Evolutionary conservation across 2,329 filamentous ascomycete species (phyloP).

Genomic region (Neofusicoccum kwambonambiense): DNA sequence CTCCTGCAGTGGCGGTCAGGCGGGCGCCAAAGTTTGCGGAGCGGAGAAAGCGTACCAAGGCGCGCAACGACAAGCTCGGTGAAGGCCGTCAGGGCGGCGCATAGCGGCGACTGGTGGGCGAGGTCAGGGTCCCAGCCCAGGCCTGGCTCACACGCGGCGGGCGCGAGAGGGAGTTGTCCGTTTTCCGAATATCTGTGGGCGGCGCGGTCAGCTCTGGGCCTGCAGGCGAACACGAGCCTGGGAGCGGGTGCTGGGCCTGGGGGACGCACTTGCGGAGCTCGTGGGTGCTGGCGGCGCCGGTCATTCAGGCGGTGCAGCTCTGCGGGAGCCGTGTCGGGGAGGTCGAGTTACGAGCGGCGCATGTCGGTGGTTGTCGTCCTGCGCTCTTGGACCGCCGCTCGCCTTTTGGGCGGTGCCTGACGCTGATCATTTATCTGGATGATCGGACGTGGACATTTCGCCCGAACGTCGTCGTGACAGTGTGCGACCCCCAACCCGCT

Average conservation of each 20-base stretch:
- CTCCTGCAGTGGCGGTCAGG: conserved; percentile 15
- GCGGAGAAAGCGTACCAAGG: conserved; percentile 11
- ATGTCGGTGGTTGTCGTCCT: conserved; percentile 14
- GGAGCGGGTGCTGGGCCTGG: background rate
- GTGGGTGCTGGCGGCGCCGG: conserved; percentile 13
- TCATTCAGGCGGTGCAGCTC: conserved; percentile 18
- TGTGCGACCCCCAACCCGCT: conserved; percentile 7
- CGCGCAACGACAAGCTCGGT: conserved; percentile 12
- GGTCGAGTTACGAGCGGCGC: conserved; percentile 11
- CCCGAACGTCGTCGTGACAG: conserved; percentile 11
- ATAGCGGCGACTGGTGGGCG: conserved; percentile 2
- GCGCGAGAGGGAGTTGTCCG: conserved; percentile 12
- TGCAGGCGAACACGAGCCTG: background rate
- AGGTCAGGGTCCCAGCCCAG: conserved; percentile 4
- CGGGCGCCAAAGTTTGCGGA: conserved; percentile 8
- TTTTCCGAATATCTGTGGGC: conserved; percentile 17
- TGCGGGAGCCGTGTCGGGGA: conserved; percentile 14
- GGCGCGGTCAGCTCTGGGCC: conserved; percentile 4
- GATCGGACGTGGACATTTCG: conserved; percentile 5
- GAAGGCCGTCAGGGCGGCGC: conserved; percentile 17
- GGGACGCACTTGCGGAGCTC: conserved; percentile 18
- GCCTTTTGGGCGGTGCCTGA: conserved; percentile 16
- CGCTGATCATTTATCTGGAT: conserved; percentile 13
- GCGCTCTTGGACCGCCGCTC: background rate
- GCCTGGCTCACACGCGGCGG: conserved; percentile 1